Evolutionary conservation across 2,329 filamentous ascomycete species (phyloP), one percentile per base, ranked within the genome.

Genomic region (Cadophora sp.): DNA sequence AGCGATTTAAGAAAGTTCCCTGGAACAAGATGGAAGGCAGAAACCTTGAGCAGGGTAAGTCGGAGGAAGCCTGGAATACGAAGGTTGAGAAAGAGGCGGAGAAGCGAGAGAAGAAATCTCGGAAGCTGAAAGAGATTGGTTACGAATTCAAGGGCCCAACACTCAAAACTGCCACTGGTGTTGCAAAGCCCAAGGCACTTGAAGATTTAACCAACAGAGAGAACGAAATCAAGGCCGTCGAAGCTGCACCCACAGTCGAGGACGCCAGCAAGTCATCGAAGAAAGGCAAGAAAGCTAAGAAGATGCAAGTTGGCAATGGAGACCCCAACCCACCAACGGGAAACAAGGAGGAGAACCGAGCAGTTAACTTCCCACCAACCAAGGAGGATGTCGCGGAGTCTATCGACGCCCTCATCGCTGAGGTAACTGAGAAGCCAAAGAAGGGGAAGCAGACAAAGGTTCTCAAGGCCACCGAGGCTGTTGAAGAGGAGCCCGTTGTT

Each of bases 1-100:
- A 89, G 76, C 91, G 94, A 66, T 97, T 96, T 86, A 97, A 97
- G 85, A 86, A 86, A 71, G 89, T 95, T 14, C 95, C 96, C 24
- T 91, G 92, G 85, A 96, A 94, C 81, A 92, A 92, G 82, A 91
- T 98, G 79, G 92, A 91, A 69, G 92, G 92, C 61, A 85, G 89
- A 74, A 86, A 88, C 74, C 85, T 98, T 72, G 89, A 91, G 76
- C 88, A 90, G 77, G 91, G 92, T 51, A 86, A 88, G 73, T 88
- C 91, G 24, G 88, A 93, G 77, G 87, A 91, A 43, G 83, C 84
- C n/a, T 99, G 96, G 96, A 84, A 89, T 68, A 87, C 87, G 81
- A 91, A 90, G 79, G 88, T 96, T 65, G 82, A 85, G 64, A 89
- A 86, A 74, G 94, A 97, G 83, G 86, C 91, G 79, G 84, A 86